Conservation (phyloP, 2,329 filamentous ascomycete species). For the Fusarium graminum region DNA sequence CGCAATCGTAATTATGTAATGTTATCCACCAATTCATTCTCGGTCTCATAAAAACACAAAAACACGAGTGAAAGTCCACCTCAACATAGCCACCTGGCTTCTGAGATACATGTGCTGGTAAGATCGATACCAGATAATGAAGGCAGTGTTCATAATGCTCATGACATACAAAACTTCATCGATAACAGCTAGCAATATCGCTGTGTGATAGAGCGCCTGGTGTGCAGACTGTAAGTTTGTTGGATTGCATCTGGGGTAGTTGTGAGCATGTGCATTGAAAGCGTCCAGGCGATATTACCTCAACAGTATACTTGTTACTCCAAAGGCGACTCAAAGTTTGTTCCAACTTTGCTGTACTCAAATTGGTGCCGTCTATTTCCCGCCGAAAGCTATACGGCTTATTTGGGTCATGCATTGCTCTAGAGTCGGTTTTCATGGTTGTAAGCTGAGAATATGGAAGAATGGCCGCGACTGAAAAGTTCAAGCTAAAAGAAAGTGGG, state of each 20-base stretch:
- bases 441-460: background rate
- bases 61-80: background rate
- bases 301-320: conserved; percentile 1
- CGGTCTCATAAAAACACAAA: background rate
- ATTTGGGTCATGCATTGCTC: background rate
- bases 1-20: too few relatives aligned
- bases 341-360: background rate
- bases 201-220: background rate
- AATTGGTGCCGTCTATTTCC: background rate
- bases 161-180: background rate
- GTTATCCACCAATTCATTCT: too few relatives aligned
- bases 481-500: background rate
- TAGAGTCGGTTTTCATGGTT: background rate
- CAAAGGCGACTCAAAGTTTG: background rate
- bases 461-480: background rate
- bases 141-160: too few relatives aligned
- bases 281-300: background rate
- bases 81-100: too few relatives aligned
- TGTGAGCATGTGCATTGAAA: rapidly evolving
- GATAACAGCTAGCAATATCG: conserved; percentile 1
- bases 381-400: background rate
- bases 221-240: background rate
- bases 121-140: background rate
- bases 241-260: background rate
- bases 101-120: background rate